A percentile compares a stretch with the other conserved stretches of the same genome.
phyloP scores from a whole-genome alignment of 345 rosid species.

The Rhizophora apiculata region DNA sequence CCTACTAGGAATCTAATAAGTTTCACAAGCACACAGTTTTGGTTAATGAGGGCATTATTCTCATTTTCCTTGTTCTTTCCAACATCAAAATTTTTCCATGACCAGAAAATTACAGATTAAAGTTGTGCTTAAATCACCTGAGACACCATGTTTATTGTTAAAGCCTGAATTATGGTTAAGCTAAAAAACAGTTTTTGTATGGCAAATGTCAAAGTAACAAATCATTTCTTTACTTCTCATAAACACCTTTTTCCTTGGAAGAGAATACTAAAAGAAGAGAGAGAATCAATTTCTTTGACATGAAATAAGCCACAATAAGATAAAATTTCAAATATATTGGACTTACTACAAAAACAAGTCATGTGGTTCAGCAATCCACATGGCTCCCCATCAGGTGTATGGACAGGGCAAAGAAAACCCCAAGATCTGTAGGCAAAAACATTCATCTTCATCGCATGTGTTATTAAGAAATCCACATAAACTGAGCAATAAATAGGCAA shows the following conservation, averaged over 20 bases:
- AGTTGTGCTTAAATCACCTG: too few relatives aligned
- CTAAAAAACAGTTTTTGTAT: too few relatives aligned
- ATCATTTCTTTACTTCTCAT: neutral
- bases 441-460: neutral
- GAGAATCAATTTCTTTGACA: neutral
- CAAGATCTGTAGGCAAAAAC: constrained; percentile 56
- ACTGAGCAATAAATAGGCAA: constrained; percentile 6
- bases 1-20: too few relatives aligned
- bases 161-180: too few relatives aligned
- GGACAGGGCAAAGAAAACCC: constrained; percentile 99
- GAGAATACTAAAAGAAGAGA: neutral
- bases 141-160: too few relatives aligned
- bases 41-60: too few relatives aligned
- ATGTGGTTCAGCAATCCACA: constrained; percentile 96
- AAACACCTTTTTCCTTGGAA: neutral
- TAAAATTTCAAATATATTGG: neutral
- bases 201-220: neutral
- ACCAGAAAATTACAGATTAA: too few relatives aligned
- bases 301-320: neutral
- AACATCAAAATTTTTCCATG: too few relatives aligned
- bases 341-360: constrained; percentile 82
- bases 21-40: too few relatives aligned
- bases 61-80: too few relatives aligned
- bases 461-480: constrained; percentile 15
- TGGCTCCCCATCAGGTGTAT: constrained; percentile 98